Evolutionary conservation across 768 basidiomycete species (phyloP).

Genomic region (Boletellus emodensis): DNA sequence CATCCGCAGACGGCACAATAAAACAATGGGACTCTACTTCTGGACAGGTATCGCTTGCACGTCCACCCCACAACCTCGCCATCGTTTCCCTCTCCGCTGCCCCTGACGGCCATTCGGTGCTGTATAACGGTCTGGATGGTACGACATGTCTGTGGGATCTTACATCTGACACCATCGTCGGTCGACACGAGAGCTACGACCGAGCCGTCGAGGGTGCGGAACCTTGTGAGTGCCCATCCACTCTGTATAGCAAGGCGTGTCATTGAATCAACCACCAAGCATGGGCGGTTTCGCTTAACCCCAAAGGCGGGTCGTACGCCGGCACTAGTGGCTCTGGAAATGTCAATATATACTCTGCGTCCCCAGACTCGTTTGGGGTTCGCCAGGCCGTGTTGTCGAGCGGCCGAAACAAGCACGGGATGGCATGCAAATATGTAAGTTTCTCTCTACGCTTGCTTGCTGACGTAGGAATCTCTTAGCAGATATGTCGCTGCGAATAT

Average conservation of each 20-base stretch:
- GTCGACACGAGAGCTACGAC: conserved; percentile 70
- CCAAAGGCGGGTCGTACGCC: conserved; percentile 67
- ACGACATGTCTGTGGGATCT: conserved; percentile 75
- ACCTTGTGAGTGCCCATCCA: conserved; percentile 51
- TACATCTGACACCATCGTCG: conserved; percentile 53
- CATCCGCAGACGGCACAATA: conserved; percentile 74
- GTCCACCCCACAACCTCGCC: conserved; percentile 77
- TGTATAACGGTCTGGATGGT: conserved; percentile 85
- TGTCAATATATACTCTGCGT: conserved; percentile 68
- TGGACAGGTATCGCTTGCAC: conserved; percentile 57
- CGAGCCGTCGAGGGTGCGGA: conserved; percentile 55
- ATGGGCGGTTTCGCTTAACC: conserved; percentile 82
- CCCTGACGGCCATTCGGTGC: conserved; percentile 56
- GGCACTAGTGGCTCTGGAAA: conserved; percentile 71
- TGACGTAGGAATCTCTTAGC: not conserved
- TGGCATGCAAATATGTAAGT: conserved; percentile 68
- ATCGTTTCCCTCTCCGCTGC: conserved; percentile 77
- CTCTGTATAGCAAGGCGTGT: not conserved
- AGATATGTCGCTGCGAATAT: not conserved
- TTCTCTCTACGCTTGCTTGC: not conserved
- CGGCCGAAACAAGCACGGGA: conserved; percentile 74
- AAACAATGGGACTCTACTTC: conserved; percentile 68
- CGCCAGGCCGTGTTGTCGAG: conserved; percentile 55
- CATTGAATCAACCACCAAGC: conserved; percentile 39
- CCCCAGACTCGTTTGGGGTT: conserved; percentile 61